A percentile compares a stretch with the other conserved stretches of the same genome.
Conservation (phyloP, 768 basidiomycete genomes). For the Kwoniella sp. region DNA sequence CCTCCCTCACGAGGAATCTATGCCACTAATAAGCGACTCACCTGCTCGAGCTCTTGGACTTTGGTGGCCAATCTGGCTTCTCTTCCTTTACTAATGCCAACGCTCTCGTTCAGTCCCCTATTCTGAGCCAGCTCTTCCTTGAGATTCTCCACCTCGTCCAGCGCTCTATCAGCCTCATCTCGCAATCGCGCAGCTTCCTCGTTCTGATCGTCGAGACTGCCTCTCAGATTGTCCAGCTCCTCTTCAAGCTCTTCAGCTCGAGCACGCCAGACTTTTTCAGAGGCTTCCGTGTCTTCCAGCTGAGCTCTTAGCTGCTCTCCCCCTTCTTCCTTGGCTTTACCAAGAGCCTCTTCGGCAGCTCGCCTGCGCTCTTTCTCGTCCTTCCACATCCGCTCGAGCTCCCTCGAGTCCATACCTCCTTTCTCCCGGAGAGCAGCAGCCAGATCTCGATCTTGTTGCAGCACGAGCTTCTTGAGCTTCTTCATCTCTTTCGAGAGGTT, state of each 20-base stretch:
- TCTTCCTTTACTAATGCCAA: conserved; percentile 58
- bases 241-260: conserved; percentile 59
- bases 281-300: conserved; percentile 68
- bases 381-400: conserved; percentile 66
- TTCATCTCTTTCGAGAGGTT: conserved; percentile 87
- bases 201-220: conserved; percentile 31
- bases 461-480: conserved; percentile 82
- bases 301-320: conserved; percentile 60
- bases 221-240: conserved; percentile 53
- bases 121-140: conserved; percentile 22
- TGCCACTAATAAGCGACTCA: conserved; percentile 15
- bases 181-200: conserved; percentile 42
- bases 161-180: conserved; percentile 41
- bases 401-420: conserved; percentile 61
- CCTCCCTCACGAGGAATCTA: not conserved
- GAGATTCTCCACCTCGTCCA: conserved; percentile 41
- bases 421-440: conserved; percentile 57
- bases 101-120: conserved; percentile 34
- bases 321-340: conserved; percentile 65
- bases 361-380: conserved; percentile 69
- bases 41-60: conserved; percentile 59
- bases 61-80: conserved; percentile 61
- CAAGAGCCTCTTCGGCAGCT: conserved; percentile 56
- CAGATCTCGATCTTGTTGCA: conserved; percentile 79
- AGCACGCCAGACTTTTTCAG: conserved; percentile 67